Conservation (phyloP, 805 yeast species). For the Pichia californica region DNA sequence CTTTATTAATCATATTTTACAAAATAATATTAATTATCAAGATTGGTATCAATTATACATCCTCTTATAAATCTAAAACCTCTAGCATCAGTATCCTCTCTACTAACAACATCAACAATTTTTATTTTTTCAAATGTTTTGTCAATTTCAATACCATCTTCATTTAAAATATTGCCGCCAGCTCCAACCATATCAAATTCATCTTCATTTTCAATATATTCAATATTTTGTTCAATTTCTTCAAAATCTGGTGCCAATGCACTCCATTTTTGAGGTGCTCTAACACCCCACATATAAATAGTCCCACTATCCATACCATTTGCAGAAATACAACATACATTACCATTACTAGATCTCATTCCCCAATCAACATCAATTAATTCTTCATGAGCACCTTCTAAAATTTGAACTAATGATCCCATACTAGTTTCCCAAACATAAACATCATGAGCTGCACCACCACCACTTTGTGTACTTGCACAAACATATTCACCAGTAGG, state of each 20-base stretch:
- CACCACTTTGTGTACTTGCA: conserved; percentile 82
- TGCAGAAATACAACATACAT: conserved; percentile 67
- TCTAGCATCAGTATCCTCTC: conserved; percentile 63
- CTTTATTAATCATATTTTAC: too few species aligned
- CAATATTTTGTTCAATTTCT: conserved; percentile 87
- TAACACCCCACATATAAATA: conserved; percentile 74
- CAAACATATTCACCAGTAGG: conserved; percentile 76
- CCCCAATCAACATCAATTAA: conserved; percentile 78
- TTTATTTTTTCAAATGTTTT: conserved; percentile 48
- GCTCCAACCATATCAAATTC: conserved; percentile 73
- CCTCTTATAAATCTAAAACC: conserved; percentile 54
- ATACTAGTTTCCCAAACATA: conserved; percentile 88
- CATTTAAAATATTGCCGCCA: conserved; percentile 39
- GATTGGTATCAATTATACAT: conserved; percentile 44
- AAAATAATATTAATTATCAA: conserved; percentile 3
- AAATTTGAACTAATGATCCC: conserved; percentile 79
- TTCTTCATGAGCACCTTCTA: conserved; percentile 89
- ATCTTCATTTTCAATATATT: conserved; percentile 82
- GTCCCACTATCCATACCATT: conserved; percentile 83
- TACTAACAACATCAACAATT: conserved; percentile 56
- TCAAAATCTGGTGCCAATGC: conserved; percentile 95
- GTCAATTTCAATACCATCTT: conserved; percentile 52
- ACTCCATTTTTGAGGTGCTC: conserved; percentile 89
- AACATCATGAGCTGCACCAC: conserved; percentile 83
- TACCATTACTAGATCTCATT: conserved; percentile 37